These are phyloP conservation scores for Cercospora beticola DNA, from an alignment of 2,329 filamentous ascomycete genomes.

Conservation along the genomic window DNA sequence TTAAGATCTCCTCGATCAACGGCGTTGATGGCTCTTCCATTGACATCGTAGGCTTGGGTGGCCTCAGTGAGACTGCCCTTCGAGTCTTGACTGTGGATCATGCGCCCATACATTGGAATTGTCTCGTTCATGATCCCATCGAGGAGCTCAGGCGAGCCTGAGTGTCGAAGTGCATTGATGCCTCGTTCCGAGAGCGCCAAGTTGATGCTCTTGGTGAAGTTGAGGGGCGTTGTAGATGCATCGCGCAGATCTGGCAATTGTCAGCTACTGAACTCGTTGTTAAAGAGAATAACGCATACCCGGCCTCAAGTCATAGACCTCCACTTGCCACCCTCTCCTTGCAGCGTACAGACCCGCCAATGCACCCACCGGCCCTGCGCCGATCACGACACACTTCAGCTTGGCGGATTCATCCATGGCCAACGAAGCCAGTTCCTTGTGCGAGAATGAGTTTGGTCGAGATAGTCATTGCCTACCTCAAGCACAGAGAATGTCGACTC, in stretches of 20 bases:
- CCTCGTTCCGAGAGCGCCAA: conserved; percentile 90
- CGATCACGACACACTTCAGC: conserved; percentile 65
- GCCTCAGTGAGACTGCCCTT: conserved; percentile 69
- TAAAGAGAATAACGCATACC: conserved; percentile 57
- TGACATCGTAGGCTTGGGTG: conserved; percentile 85
- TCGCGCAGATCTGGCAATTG: conserved; percentile 73
- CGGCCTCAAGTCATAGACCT: conserved; percentile 88
- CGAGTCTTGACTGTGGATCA: conserved; percentile 78
- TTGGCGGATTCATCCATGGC: conserved; percentile 21
- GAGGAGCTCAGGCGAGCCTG: conserved; percentile 66
- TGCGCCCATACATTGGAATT: conserved; percentile 91
- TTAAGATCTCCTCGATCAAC: conserved; percentile 84
- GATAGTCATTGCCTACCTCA: conserved; percentile 17
- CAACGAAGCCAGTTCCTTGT: conserved; percentile 17
- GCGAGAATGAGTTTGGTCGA: conserved; percentile 17
- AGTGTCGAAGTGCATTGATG: conserved; percentile 78
- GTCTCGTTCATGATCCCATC: conserved; percentile 73
- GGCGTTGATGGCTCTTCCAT: conserved; percentile 79
- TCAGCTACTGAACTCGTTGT: conserved; percentile 10
- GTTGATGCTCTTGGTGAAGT: conserved; percentile 99
- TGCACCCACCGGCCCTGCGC: conserved; percentile 89
- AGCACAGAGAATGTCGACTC: not conserved
- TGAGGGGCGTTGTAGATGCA: conserved; percentile 77
- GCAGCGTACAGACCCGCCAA: conserved; percentile 92
- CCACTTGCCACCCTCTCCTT: conserved; percentile 80